These are phyloP conservation scores for Candida sakaeoensis DNA, from an alignment of 805 yeast species.

Conservation along the genomic window DNA sequence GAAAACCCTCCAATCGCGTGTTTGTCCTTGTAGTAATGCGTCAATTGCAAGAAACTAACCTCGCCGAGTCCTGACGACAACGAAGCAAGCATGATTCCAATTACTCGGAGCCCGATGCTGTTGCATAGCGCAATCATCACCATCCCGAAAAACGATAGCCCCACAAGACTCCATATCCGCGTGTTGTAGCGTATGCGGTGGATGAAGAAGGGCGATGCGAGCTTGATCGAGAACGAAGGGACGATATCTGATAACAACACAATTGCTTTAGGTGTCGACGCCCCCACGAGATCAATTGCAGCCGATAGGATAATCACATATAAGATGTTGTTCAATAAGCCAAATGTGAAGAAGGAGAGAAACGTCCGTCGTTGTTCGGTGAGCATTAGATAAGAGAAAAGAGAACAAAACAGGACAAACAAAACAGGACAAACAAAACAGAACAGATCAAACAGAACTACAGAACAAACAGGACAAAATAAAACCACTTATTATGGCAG, in stretches of 20 bases:
- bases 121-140: constrained; percentile 48
- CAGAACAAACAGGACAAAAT: too few relatives aligned
- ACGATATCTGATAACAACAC: constrained; percentile 83
- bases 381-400: not conserved
- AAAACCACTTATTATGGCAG: too few relatives aligned
- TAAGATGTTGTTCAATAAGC: constrained; percentile 80
- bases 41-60: constrained; percentile 78
- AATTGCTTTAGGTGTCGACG: constrained; percentile 75
- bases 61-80: constrained; percentile 89
- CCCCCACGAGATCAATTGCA: constrained; percentile 88
- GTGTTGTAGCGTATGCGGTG: constrained; percentile 57
- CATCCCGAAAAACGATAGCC: constrained; percentile 72
- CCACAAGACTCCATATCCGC: constrained; percentile 54
- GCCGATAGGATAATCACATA: constrained; percentile 91
- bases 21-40: constrained; percentile 63
- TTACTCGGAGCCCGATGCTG: constrained; percentile 39
- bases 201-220: constrained; percentile 74
- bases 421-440: not conserved
- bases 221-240: constrained; percentile 73
- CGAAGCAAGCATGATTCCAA: constrained; percentile 79
- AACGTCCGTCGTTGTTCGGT: constrained; percentile 26
- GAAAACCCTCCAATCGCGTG: constrained; percentile 81
- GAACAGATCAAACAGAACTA: not conserved
- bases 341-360: constrained; percentile 72
- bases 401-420: not conserved